These are phyloP conservation scores for Aspergillus saccharolyticus DNA, from an alignment of 495 filamentous ascomycete genomes.

Conservation along the genomic window DNA sequence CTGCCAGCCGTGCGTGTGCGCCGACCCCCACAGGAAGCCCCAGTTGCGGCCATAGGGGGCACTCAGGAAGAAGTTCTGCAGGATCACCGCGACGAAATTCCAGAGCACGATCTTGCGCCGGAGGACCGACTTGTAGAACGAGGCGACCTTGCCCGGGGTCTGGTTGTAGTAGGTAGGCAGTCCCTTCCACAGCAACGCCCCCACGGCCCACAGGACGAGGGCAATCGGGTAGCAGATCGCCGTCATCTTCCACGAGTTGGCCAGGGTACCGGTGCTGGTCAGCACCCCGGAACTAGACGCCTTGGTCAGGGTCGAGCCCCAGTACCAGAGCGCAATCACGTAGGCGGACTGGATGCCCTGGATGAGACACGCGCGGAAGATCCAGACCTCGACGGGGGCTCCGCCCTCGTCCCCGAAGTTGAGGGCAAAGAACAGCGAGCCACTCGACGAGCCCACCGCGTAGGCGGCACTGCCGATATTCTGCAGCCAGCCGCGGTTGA, in stretches of 20 bases:
- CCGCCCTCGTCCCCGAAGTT: slow-evolving; percentile 49
- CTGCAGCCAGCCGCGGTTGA: slow-evolving; percentile 44
- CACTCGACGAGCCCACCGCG: slow-evolving; percentile 42
- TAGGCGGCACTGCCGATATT: slow-evolving; percentile 44
- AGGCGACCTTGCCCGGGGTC: slow-evolving; percentile 59
- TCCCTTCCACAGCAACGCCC: slow-evolving; percentile 37
- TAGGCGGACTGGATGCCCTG: slow-evolving; percentile 46
- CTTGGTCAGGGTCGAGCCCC: slow-evolving; percentile 41
- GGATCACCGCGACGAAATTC: slow-evolving; percentile 42
- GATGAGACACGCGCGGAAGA: slow-evolving; percentile 46
- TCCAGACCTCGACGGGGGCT: slow-evolving; percentile 43
- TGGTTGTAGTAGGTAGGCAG: slow-evolving; percentile 51
- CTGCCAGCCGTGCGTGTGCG: slow-evolving; percentile 39
- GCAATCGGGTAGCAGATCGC: slow-evolving; percentile 41
- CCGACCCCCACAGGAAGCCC: slow-evolving; percentile 44
- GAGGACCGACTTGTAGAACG: slow-evolving; percentile 43
- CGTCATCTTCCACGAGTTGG: slow-evolving; percentile 43
- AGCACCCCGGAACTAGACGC: slow-evolving; percentile 27
- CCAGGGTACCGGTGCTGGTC: slow-evolving; percentile 26
- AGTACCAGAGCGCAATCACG: slow-evolving; percentile 49
- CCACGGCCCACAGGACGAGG: slow-evolving; percentile 35
- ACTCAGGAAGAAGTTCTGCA: slow-evolving; percentile 46
- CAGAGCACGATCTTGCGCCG: slow-evolving; percentile 45
- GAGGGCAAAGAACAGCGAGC: slow-evolving; percentile 46
- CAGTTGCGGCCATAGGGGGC: slow-evolving; percentile 48